Evolutionary conservation across 2,329 filamentous ascomycete species (phyloP).

Genomic region (Epichloe sp.): DNA sequence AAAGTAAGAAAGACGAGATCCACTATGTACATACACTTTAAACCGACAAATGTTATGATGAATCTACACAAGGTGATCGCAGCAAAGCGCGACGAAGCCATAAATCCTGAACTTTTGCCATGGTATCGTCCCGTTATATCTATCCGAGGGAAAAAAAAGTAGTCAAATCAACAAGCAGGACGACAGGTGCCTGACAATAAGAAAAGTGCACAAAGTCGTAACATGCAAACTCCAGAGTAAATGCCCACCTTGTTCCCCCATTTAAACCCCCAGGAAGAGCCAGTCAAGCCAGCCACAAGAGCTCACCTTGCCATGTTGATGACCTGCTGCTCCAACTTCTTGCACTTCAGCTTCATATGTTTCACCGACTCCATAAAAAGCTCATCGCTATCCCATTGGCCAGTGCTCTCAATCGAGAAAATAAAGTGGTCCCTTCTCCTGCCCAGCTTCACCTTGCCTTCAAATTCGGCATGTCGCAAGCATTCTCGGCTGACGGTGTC

Average conservation of each 20-base stretch:
- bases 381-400: constrained; percentile 88
- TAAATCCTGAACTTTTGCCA: constrained; percentile 8
- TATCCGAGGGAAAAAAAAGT: constrained; percentile 12
- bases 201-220: constrained; percentile 8
- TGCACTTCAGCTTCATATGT: constrained; percentile 74
- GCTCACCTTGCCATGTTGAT: constrained; percentile 45
- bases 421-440: constrained; percentile 92
- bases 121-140: constrained; percentile 21
- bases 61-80: neutral
- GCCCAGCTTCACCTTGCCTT: constrained; percentile 89
- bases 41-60: neutral
- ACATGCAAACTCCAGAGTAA: constrained; percentile 1
- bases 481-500: constrained; percentile 94
- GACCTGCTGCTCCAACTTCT: constrained; percentile 58
- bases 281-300: neutral
- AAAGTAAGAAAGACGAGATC: too few species aligned
- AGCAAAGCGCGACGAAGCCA: neutral
- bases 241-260: constrained; percentile 1
- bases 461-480: constrained; percentile 81
- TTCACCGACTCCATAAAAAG: constrained; percentile 84
- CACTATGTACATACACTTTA: neutral
- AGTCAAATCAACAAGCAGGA: neutral
- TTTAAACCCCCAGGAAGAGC: neutral
- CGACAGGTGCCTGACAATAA: neutral
- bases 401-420: constrained; percentile 87